Evolutionary conservation across 129 eudicot species (phyloP), one percentile per base, ranked within the genome.

Genomic region (Tagetes erecta): DNA sequence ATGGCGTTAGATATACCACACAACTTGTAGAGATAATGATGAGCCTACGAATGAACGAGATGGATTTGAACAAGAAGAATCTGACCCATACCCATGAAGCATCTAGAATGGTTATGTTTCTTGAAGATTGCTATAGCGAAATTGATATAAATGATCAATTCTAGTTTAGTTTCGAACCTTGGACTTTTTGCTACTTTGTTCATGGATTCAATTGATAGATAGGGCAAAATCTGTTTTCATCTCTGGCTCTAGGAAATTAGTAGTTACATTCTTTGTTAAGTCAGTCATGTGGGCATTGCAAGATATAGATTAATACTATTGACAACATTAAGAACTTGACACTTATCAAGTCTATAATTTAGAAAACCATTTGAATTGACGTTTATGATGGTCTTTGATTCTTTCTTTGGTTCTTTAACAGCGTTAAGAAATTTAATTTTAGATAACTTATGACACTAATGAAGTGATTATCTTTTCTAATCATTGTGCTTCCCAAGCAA

Each of bases 161-260:
- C 33, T 30, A 57, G 12, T 7, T 31, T 30, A 8, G 8, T 7
- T 31, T 30, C 11, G 8, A 3, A 57, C 11, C 12, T 8, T 3
- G 64, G 13, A 57, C 30, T 1, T 57, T 31, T 57, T 36, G 38
- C 12, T 57, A 6, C 41, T 59, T 59, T 6, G 45, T 12, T 63
- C 37, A 36, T 63, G 68, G 68, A 12, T 36, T 63, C 45, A 3
- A 6, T 38, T 35, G 9, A 3, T 45, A 63, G 68, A 45, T 63
- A 63, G 68, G 68, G 46, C 45, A 63, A 37, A 12, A 10, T 63
- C 12, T 63, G 68, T 58, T 58, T 6, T 58, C n/a, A 57, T 57
- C 64, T 30, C 1, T 57, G 1, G 64, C 36, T 20, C 27, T 20
- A 20, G 27, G 27, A 20, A 20, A 39, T 39, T 62, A 62, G 45